Percentiles rank a stretch among this genome's conserved stretches.
These are phyloP conservation scores for Candida ficus DNA, from an alignment of 805 yeast species.

Conservation along the genomic window DNA sequence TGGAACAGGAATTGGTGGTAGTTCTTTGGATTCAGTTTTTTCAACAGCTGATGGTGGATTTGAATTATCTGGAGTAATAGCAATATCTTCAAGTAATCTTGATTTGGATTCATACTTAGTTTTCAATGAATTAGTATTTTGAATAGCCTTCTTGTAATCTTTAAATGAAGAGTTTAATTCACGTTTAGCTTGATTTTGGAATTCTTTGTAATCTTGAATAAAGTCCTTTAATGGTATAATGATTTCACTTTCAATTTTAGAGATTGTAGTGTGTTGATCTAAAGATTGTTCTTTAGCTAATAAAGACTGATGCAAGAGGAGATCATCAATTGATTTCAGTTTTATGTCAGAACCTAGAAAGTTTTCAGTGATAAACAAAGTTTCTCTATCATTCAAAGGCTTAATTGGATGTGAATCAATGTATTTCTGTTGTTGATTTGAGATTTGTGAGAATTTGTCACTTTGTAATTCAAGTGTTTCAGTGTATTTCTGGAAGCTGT, in stretches of 20 bases:
- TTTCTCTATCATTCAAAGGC: neutral
- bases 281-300: conserved; percentile 4
- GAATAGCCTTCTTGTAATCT: conserved; percentile 11
- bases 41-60: neutral
- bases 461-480: conserved; percentile 15
- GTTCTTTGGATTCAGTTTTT: neutral
- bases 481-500: conserved; percentile 18
- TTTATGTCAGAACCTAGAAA: conserved; percentile 2
- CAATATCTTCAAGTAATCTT: conserved; percentile 14
- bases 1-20: neutral
- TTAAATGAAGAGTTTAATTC: conserved; percentile 3
- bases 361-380: neutral
- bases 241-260: conserved; percentile 15
- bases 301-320: conserved; percentile 7
- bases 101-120: conserved; percentile 13
- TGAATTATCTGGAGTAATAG: neutral
- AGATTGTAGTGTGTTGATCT: conserved; percentile 2
- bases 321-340: conserved; percentile 4
- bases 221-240: conserved; percentile 17
- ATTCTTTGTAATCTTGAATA: conserved; percentile 18
- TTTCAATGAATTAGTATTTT: conserved; percentile 7
- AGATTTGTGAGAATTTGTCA: conserved; percentile 9
- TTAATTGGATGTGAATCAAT: neutral
- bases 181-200: conserved; percentile 9
- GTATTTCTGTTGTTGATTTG: conserved; percentile 7